Conservation (phyloP, 2,329 filamentous ascomycete species). For the Nannizziopsis barbatae region DNA sequence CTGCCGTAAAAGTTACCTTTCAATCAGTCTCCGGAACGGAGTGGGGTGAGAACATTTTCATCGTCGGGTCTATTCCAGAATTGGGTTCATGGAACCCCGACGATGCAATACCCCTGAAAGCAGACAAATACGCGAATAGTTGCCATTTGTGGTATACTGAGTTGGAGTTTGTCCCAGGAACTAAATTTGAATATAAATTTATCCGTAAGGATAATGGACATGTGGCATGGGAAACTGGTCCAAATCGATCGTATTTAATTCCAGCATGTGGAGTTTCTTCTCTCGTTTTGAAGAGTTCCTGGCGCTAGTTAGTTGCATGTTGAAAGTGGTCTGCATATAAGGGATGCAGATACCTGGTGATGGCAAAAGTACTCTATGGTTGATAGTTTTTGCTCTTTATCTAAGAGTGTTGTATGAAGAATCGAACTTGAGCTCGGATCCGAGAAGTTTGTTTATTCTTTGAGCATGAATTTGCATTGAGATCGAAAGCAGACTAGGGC, state of each 20-base stretch:
- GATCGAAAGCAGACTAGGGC: no score
- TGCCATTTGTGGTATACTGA: constrained; percentile 53
- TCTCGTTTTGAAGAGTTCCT: constrained; percentile 30
- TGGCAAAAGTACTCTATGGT: no score
- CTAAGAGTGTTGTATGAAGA: no score
- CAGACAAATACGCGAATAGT: constrained; percentile 46
- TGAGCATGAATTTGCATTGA: no score
- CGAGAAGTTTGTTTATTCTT: no score
- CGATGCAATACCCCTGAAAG: constrained; percentile 47
- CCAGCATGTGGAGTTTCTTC: constrained; percentile 27
- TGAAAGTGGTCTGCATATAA: not conserved
- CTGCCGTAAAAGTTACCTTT: constrained; percentile 52
- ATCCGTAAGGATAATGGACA: constrained; percentile 48
- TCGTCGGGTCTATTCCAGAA: constrained; percentile 48
- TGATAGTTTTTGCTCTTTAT: no score
- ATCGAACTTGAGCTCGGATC: no score
- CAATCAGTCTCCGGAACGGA: constrained; percentile 46
- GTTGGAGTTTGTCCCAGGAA: constrained; percentile 46
- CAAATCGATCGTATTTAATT: constrained; percentile 35
- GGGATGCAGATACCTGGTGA: no score
- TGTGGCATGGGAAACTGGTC: constrained; percentile 54
- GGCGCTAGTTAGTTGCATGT: constrained; percentile 22
- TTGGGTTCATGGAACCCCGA: constrained; percentile 53
- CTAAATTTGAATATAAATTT: constrained; percentile 56
- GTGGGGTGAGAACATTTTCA: constrained; percentile 54